Base-by-base conservation (phyloP, 192 early-diverging fungal genomes). In the Coemansia sp. region DNA sequence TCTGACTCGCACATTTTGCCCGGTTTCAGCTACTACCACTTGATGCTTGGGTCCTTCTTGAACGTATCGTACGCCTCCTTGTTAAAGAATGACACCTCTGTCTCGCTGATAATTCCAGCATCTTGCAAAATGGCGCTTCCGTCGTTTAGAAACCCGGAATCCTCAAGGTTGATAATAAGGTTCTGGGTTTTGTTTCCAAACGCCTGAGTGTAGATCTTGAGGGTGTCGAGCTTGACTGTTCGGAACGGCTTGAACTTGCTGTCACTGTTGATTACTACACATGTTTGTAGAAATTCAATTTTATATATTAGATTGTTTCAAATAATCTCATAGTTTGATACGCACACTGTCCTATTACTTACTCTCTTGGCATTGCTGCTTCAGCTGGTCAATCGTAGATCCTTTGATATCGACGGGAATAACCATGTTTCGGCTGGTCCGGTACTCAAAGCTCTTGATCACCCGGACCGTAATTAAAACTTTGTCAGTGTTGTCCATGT, bases 401-500 rank as follows among this genome's bases (percentile, higher is more conserved):
- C 69, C 55, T 6, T 83, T 71, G 23, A 87, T 73, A 54, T 95
- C 85, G 4, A 95, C 64, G 24, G 87, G 74, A 18, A 97, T 73
- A 50, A 97, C 70, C 38, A 95, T 59, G 74, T 92, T 94, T 62
- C 89, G 92, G 66, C 85, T 80, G 0, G 89, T 91, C 31, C 94
- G 82, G 80, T 90, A 97, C 60, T 95, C 93, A 61, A 97, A 94
- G 32, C 83, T 90, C 65, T 94, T 95, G 69, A 97, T 95, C 35
- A 91, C 70, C 1, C 94, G 81, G 55, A 97, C 78, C 6, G 94
- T 96, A 6, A 96, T 63, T 9, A 55, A 46, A n/a, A 52, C 56
- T 23, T 54, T n/a, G 44, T 47, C 45, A 3, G 45, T 19, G 9
- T 40, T 43, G 49, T 33, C 38, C 23, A 21, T 40, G 25, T 48